Evolutionary conservation across 129 eudicot genomes (phyloP).

Genomic region (Ambrosia artemisiifolia): DNA sequence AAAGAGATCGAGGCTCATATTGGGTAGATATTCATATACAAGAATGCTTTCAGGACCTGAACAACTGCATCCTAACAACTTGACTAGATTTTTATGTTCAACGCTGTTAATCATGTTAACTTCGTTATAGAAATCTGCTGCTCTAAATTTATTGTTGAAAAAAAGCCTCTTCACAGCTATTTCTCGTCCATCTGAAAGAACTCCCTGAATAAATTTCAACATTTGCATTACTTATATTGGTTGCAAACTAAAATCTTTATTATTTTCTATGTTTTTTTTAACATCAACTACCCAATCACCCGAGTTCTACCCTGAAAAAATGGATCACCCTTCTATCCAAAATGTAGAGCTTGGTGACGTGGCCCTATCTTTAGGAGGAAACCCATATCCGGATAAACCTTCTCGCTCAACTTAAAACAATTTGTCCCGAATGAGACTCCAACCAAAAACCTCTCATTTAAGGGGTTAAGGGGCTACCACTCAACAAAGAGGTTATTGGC

Average conservation of each 20-base stretch:
- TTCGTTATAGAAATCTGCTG: slow-evolving; percentile 83
- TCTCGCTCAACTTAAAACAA: no score
- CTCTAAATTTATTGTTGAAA: slow-evolving; percentile 76
- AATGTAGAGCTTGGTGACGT: no score
- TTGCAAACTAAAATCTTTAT: no score
- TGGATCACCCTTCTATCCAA: no score
- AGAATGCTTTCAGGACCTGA: slow-evolving; percentile 81
- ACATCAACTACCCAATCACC: no score
- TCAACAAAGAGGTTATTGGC: neutral
- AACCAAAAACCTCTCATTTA: no score
- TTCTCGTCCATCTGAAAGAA: slow-evolving; percentile 76
- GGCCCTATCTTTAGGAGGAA: no score
- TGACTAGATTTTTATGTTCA: slow-evolving; percentile 69
- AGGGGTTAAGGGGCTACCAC: no score
- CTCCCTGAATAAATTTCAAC: slow-evolving; percentile 43
- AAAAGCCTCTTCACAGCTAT: slow-evolving; percentile 91
- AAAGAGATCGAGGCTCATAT: slow-evolving; percentile 70
- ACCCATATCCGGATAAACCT: no score
- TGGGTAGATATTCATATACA: slow-evolving; percentile 69
- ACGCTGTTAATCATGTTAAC: slow-evolving; percentile 67
- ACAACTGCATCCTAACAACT: slow-evolving; percentile 71
- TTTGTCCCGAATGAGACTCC: no score
- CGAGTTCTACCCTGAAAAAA: no score
- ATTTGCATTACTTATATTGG: neutral
- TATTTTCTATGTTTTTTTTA: no score